A percentile compares a stretch with the other conserved stretches of the same genome.
Conservation (phyloP, 2,329 filamentous ascomycete species). For the Tolypocladium amazonense region DNA sequence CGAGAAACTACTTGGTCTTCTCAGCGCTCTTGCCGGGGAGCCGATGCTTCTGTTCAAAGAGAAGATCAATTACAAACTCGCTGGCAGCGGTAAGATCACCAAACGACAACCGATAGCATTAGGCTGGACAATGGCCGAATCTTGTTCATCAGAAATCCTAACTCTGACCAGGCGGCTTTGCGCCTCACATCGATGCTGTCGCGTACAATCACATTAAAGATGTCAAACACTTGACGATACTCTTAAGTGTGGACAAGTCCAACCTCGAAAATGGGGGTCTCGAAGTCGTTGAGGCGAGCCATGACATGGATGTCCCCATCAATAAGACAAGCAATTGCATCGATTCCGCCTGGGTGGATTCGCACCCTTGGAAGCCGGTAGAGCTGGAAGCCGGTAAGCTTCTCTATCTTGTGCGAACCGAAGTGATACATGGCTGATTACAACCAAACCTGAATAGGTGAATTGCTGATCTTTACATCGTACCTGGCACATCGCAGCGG, state of each 20-base stretch:
- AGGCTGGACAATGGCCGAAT: neutral
- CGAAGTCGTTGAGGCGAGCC: constrained; percentile 8
- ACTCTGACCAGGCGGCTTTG: constrained; percentile 7
- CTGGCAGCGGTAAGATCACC: constrained; percentile 5
- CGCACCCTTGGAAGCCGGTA: constrained; percentile 7
- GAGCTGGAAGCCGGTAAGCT: constrained; percentile 7
- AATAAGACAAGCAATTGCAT: constrained; percentile 8
- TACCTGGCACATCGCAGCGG: constrained; percentile 9
- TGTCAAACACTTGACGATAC: constrained; percentile 9
- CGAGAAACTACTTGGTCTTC: constrained; percentile 5
- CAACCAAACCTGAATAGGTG: constrained; percentile 1
- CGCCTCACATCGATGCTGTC: constrained; percentile 11
- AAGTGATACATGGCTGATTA: neutral
- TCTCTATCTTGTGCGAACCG: neutral
- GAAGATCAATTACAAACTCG: constrained; percentile 11
- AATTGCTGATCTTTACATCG: constrained; percentile 9
- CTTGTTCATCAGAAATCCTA: neutral
- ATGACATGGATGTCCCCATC: constrained; percentile 7
- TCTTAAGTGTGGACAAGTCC: constrained; percentile 8
- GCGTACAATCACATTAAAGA: constrained; percentile 10
- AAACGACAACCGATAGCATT: no score
- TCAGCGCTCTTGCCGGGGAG: constrained; percentile 5
- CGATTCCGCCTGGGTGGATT: constrained; percentile 4
- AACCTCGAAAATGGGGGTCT: constrained; percentile 8
- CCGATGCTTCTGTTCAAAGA: constrained; percentile 10